Percentiles rank a stretch among this genome's conserved stretches.
Conservation (phyloP, 2,329 filamentous ascomycete genomes). For the Ophiostoma novo-ulmi region DNA sequence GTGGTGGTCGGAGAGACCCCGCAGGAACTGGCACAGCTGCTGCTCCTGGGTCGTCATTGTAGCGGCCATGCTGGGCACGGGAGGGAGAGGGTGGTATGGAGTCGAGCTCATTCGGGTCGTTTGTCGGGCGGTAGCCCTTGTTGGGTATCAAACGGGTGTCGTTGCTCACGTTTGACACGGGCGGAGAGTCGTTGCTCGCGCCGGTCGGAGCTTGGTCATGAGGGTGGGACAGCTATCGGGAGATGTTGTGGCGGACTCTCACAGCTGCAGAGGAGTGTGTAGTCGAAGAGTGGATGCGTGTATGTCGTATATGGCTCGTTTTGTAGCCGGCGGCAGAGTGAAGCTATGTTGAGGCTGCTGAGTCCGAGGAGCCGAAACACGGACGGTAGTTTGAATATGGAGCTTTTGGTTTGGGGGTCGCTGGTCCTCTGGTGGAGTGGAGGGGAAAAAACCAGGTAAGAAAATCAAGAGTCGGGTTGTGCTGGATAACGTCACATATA, state of each 20-base stretch:
- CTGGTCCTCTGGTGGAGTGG: conserved; percentile 10
- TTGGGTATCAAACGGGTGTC: background rate
- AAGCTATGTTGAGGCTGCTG: conserved; percentile 8
- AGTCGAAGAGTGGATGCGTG: background rate
- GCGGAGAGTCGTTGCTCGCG: conserved; percentile 20
- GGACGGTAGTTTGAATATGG: conserved; percentile 11
- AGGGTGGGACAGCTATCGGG: background rate
- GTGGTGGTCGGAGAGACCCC: conserved; percentile 68
- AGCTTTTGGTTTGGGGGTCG: conserved; percentile 7
- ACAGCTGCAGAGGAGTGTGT: background rate
- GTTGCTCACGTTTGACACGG: conserved; percentile 5
- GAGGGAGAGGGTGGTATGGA: conserved; percentile 9
- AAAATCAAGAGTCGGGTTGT: background rate
- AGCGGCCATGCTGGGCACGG: conserved; percentile 19
- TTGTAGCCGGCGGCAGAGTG: conserved; percentile 5
- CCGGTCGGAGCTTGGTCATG: conserved; percentile 15
- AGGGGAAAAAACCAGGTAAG: background rate
- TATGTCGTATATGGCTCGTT: background rate
- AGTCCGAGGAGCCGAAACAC: conserved; percentile 12
- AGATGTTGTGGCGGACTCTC: background rate
- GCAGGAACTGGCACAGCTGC: conserved; percentile 77
- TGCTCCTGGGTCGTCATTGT: conserved; percentile 63
- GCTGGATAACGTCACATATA: conserved; percentile 13
- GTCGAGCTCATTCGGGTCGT: background rate
- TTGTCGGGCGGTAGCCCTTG: background rate